phyloP scores from a whole-genome alignment of 1,284 basidiomycete genomes.

The Malassezia nana region DNA sequence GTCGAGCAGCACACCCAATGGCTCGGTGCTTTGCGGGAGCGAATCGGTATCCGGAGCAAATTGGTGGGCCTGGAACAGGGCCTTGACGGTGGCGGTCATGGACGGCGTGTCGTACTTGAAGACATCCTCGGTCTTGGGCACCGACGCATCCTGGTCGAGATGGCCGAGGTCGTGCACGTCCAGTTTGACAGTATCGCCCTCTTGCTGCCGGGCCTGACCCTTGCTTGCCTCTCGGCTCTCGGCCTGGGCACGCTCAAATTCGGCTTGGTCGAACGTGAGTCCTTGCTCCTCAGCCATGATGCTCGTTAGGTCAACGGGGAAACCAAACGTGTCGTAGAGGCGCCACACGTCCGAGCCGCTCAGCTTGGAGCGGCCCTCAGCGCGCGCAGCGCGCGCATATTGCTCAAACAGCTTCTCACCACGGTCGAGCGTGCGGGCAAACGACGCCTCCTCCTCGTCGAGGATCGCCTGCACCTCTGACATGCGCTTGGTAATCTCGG shows the following conservation, averaged over 20 bases:
- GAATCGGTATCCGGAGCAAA: slow-evolving; percentile 53
- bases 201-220: slow-evolving; percentile 60
- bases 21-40: slow-evolving; percentile 53
- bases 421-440: slow-evolving; percentile 87
- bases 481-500: slow-evolving; percentile 75
- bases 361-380: slow-evolving; percentile 61
- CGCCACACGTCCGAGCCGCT: slow-evolving; percentile 91
- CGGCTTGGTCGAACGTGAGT: slow-evolving; percentile 71
- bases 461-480: slow-evolving; percentile 87
- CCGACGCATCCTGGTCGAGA: slow-evolving; percentile 64
- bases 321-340: slow-evolving; percentile 95
- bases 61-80: slow-evolving; percentile 71
- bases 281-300: slow-evolving; percentile 94
- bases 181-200: slow-evolving; percentile 62
- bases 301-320: slow-evolving; percentile 90
- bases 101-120: slow-evolving; percentile 69
- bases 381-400: slow-evolving; percentile 65
- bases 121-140: slow-evolving; percentile 90
- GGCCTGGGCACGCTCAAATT: slow-evolving; percentile 81
- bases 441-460: slow-evolving; percentile 94
- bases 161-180: slow-evolving; percentile 90
- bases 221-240: slow-evolving; percentile 86
- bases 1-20: slow-evolving; percentile 81
- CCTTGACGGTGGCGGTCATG: slow-evolving; percentile 66
- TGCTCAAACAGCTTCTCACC: slow-evolving; percentile 94